phyloP scores from a whole-genome alignment of 352 stramenopile genomes.

The Pythium dissotocum region DNA sequence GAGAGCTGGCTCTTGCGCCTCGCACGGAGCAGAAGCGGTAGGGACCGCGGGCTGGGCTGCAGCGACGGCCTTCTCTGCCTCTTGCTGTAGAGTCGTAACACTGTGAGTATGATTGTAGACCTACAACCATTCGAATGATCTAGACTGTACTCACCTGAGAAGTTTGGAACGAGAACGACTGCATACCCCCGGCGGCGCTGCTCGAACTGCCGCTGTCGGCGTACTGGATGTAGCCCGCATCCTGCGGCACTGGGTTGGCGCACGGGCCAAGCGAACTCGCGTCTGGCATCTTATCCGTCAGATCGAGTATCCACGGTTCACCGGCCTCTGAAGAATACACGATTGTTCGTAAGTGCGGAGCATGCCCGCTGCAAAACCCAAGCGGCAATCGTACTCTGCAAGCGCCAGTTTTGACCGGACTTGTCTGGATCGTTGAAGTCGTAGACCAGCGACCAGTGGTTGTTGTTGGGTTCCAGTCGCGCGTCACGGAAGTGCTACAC shows the following conservation, averaged over 20 bases:
- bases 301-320: slow-evolving; percentile 49
- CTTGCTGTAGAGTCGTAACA: slow-evolving; percentile 13
- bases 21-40: not conserved
- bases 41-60: not conserved
- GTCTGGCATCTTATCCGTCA: slow-evolving; percentile 43
- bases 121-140: not conserved
- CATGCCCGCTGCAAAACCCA: not conserved
- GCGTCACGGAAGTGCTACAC: slow-evolving; percentile 72
- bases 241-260: slow-evolving; percentile 60
- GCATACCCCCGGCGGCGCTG: slow-evolving; percentile 29
- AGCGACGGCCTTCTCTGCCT: slow-evolving; percentile 24
- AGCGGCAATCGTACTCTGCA: slow-evolving; percentile 43
- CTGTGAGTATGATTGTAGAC: not conserved
- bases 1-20: slow-evolving; percentile 14
- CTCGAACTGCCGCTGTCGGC: slow-evolving; percentile 31
- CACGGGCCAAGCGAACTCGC: slow-evolving; percentile 42
- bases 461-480: slow-evolving; percentile 78
- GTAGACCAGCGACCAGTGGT: slow-evolving; percentile 90
- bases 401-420: slow-evolving; percentile 66
- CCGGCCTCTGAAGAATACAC: slow-evolving; percentile 47
- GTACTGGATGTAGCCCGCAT: slow-evolving; percentile 63
- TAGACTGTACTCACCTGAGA: slow-evolving; percentile 34
- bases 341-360: too few species aligned
- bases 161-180: slow-evolving; percentile 73
- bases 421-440: slow-evolving; percentile 92